Percentiles rank a stretch among this genome's conserved stretches.
These are phyloP conservation scores for Tritrichomonas musculus DNA, from an alignment of 208 protist genomes.

Conservation along the genomic window DNA sequence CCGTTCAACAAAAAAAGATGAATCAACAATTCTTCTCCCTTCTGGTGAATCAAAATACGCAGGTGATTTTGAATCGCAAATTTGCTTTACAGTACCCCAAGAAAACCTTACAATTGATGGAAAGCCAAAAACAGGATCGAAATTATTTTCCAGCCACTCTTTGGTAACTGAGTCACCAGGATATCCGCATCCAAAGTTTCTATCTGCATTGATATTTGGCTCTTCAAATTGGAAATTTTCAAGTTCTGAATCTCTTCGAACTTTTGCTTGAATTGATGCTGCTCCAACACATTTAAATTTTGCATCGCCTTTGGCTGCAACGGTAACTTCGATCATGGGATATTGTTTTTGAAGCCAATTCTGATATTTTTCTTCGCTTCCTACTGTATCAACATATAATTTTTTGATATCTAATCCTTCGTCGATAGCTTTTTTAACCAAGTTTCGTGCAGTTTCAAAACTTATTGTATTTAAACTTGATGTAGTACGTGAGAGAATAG, in stretches of 20 bases:
- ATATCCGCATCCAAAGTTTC: constrained; percentile 26
- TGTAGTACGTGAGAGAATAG: background rate
- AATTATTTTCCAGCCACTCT: constrained; percentile 38
- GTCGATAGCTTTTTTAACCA: constrained; percentile 39
- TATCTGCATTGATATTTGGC: background rate
- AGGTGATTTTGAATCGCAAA: background rate
- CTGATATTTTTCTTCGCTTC: constrained; percentile 42
- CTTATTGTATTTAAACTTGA: constrained; percentile 46
- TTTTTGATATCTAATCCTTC: constrained; percentile 41
- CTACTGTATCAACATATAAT: constrained; percentile 54
- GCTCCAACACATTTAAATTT: constrained; percentile 43
- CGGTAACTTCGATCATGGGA: constrained; percentile 32
- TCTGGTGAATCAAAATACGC: background rate
- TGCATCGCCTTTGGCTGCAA: constrained; percentile 42
- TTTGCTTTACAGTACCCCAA: constrained; percentile 36
- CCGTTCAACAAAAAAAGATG: background rate
- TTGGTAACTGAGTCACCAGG: constrained; percentile 33
- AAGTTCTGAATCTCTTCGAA: background rate
- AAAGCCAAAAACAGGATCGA: constrained; percentile 44
- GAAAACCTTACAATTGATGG: constrained; percentile 40
- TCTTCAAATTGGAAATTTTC: constrained; percentile 23
- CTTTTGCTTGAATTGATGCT: constrained; percentile 46
- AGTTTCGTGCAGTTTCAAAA: constrained; percentile 33
- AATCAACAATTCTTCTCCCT: background rate
- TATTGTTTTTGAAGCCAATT: constrained; percentile 29